Evolutionary conservation across 2,329 filamentous ascomycete genomes (phyloP), one percentile per base, ranked within the genome.

Genomic region (Xylariaceae sp.): DNA sequence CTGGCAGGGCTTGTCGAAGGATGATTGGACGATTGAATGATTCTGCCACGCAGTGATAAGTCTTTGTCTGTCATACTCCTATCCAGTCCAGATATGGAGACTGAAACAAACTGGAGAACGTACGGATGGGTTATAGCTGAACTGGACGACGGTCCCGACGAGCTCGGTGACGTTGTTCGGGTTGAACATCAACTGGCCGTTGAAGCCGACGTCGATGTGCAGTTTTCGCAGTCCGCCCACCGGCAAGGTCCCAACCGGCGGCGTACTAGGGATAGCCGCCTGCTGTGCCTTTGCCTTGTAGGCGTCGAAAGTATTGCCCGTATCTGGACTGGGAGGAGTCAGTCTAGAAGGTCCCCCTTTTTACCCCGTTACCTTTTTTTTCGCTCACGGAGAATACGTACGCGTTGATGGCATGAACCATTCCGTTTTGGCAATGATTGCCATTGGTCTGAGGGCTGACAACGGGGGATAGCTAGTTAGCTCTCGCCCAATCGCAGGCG

Each of bases 341-440:
- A 46, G 43, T 30, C 30, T 15, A 12, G 19, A 23, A 15, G n/a
- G n/a, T 17, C 15, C 32, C 9, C n/a, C n/a, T n/a, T n/a, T n/a
- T n/a, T n/a, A n/a, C n/a, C n/a, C n/a, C n/a, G n/a, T n/a, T 28
- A 37, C 11, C 32, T 21, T 12, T 13, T 31, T n/a, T 13, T 15
- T 5, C 14, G 45, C 29, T 43, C 38, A 31, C 9, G 11, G 14
- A 54, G n/a, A n/a, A n/a, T n/a, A n/a, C 59, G 46, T 39, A 63
- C 53, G 61, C 56, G 45, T 66, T 66, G 46, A 66, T 57, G 34
- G 58, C 47, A 17, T 62, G 60, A 2, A 66, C 55, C 63, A 66
- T 66, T 36, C 63, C 62, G 15, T 42, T 58, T 47, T 71, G 64
- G 53, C 71, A 74, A 49, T 73, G 68, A 26, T 62, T 60, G 1